Evolutionary conservation across 345 rosid species (phyloP).

Genomic region (Citrus glauca): DNA sequence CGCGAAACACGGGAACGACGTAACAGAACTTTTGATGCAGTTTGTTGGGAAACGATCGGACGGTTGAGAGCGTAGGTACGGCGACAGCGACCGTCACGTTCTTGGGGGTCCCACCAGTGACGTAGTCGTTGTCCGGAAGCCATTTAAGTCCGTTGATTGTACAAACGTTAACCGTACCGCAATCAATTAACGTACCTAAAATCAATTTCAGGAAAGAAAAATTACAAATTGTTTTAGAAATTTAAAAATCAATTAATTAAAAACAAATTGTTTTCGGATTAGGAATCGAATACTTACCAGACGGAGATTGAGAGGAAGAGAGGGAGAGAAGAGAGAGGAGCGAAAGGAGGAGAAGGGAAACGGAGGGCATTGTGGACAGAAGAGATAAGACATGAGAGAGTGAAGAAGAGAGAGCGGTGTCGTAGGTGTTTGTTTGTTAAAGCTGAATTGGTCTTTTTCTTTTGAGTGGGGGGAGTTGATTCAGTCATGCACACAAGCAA

Average conservation of each 20-base stretch:
- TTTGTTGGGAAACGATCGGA: constrained; percentile 69
- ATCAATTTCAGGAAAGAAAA: not conserved
- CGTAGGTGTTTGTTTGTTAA: constrained; percentile 1
- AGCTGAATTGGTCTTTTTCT: constrained; percentile 40
- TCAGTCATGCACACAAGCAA: constrained; percentile 35
- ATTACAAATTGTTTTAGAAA: not conserved
- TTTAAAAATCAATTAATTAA: not conserved
- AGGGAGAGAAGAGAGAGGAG: constrained; percentile 19
- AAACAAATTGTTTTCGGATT: not conserved
- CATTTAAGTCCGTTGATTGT: constrained; percentile 46
- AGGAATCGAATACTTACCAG: constrained; percentile 27
- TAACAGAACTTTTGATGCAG: constrained; percentile 64
- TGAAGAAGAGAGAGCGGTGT: not conserved
- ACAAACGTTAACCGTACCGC: constrained; percentile 51
- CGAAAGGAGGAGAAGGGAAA: constrained; percentile 15
- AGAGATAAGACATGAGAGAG: constrained; percentile 14
- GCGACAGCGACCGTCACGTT: constrained; percentile 31
- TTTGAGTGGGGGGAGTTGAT: constrained; percentile 24
- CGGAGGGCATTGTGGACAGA: constrained; percentile 25
- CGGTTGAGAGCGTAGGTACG: constrained; percentile 46
- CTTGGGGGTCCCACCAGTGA: constrained; percentile 46
- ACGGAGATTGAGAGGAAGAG: constrained; percentile 40
- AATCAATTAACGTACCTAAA: constrained; percentile 62
- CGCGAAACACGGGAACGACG: constrained; percentile 45
- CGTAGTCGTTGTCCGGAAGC: constrained; percentile 50